Conservation (phyloP, 768 basidiomycete genomes). For the Naganishia vaughanmartiniae region DNA sequence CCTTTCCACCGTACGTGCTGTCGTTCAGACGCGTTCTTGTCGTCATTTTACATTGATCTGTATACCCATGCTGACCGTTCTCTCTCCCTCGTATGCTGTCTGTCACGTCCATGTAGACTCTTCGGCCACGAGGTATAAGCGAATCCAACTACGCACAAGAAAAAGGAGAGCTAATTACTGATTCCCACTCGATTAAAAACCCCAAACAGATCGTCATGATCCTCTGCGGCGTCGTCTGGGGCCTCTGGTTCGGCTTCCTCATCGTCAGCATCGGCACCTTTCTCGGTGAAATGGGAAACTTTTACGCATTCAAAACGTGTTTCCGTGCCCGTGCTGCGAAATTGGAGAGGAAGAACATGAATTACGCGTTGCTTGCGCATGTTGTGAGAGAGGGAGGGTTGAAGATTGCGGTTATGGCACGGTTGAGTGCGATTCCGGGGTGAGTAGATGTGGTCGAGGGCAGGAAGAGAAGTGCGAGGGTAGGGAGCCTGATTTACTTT, state of each 20-base stretch:
- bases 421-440: constrained; percentile 52
- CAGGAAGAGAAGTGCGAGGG: not conserved
- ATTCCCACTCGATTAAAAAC: no score
- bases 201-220: constrained; percentile 44
- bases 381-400: constrained; percentile 53
- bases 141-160: no score
- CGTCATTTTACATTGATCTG: no score
- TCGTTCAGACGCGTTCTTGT: not conserved
- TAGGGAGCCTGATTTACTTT: not conserved
- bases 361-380: constrained; percentile 51
- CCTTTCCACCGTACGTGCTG: constrained; percentile 71
- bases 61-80: no score
- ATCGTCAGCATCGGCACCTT: constrained; percentile 46
- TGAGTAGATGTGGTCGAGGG: constrained; percentile 31
- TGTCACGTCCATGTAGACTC: not conserved
- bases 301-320: constrained; percentile 46
- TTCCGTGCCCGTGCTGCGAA: constrained; percentile 42
- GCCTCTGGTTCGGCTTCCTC: constrained; percentile 51
- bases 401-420: constrained; percentile 48
- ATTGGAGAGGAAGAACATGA: constrained; percentile 47
- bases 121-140: constrained; percentile 76
- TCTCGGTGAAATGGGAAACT: constrained; percentile 49
- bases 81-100: no score
- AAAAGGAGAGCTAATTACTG: no score
- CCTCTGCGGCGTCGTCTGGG: constrained; percentile 52